Conservation (phyloP, 805 yeast genomes). For the Candida railenensis region DNA sequence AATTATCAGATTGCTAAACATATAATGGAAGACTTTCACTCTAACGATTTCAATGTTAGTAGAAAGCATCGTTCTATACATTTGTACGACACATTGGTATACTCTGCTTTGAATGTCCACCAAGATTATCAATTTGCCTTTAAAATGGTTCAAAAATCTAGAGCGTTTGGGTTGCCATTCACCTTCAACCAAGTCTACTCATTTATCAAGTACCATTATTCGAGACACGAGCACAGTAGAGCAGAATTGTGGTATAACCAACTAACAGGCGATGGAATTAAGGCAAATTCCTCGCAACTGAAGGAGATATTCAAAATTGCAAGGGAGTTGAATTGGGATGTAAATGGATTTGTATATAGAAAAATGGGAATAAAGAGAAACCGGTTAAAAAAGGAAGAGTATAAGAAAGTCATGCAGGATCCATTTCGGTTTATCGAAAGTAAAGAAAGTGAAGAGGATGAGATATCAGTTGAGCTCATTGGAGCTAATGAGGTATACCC, state of each 20-base stretch:
- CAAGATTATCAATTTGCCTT: conserved; percentile 34
- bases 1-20: conserved; percentile 25
- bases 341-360: conserved; percentile 31
- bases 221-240: conserved; percentile 23
- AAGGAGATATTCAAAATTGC: conserved; percentile 32
- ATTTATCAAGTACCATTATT: conserved; percentile 35
- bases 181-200: conserved; percentile 41
- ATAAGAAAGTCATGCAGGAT: conserved; percentile 14
- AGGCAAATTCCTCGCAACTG: conserved; percentile 26
- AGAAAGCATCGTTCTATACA: conserved; percentile 18
- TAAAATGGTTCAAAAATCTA: conserved; percentile 23
- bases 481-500: conserved; percentile 3
- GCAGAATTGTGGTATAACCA: conserved; percentile 39
- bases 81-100: conserved; percentile 29
- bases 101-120: conserved; percentile 29
- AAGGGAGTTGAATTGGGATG: conserved; percentile 33
- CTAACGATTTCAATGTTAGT: conserved; percentile 9
- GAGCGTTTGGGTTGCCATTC: conserved; percentile 27
- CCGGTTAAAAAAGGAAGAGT: conserved; percentile 18
- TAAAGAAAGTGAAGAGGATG: conserved; percentile 1
- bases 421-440: conserved; percentile 11
- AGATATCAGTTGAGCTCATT: conserved; percentile 22
- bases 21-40: conserved; percentile 24
- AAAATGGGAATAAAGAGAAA: conserved; percentile 22
- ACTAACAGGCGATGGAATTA: conserved; percentile 29